phyloP scores from a whole-genome alignment of 352 stramenopile genomes.

The Globisporangium spinosum region DNA sequence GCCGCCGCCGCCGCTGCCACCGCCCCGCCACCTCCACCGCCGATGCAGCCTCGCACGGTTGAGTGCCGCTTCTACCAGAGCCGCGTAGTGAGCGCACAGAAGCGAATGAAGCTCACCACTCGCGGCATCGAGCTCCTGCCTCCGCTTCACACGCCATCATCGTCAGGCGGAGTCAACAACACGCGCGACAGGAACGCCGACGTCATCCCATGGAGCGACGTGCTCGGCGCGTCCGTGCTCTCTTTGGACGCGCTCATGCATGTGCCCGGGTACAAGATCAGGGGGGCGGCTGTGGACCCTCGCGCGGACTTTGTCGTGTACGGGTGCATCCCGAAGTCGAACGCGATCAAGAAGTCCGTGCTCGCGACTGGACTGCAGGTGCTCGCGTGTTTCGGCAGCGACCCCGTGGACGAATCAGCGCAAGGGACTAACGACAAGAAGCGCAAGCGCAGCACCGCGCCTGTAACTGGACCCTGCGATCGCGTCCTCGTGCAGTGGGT shows the following conservation, averaged over 20 bases:
- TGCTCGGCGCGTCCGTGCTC: conserved; percentile 15
- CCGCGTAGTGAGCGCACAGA: conserved; percentile 7
- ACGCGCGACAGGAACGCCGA: conserved; percentile 7
- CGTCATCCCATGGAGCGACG: conserved; percentile 14
- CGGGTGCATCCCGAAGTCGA: conserved; percentile 17
- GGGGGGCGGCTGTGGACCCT: neutral
- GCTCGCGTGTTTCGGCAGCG: conserved; percentile 11
- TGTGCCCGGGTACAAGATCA: conserved; percentile 10
- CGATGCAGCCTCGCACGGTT: neutral
- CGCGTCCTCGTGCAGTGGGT: conserved; percentile 46
- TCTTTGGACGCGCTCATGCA: conserved; percentile 2
- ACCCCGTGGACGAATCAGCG: neutral
- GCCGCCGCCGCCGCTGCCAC: neutral
- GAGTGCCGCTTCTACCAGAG: conserved; percentile 19
- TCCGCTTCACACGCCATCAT: neutral
- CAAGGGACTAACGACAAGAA: conserved; percentile 12
- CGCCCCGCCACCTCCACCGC: neutral
- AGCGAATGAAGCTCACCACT: conserved; percentile 8
- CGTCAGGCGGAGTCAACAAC: neutral
- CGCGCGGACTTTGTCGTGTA: conserved; percentile 16
- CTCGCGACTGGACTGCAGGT: conserved; percentile 13
- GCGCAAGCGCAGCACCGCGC: conserved; percentile 11
- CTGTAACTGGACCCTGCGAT: conserved; percentile 4
- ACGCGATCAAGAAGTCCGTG: conserved; percentile 14
- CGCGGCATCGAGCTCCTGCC: conserved; percentile 14